Base-by-base conservation (phyloP, 768 basidiomycete genomes). In the Pleurotus giganteus region DNA sequence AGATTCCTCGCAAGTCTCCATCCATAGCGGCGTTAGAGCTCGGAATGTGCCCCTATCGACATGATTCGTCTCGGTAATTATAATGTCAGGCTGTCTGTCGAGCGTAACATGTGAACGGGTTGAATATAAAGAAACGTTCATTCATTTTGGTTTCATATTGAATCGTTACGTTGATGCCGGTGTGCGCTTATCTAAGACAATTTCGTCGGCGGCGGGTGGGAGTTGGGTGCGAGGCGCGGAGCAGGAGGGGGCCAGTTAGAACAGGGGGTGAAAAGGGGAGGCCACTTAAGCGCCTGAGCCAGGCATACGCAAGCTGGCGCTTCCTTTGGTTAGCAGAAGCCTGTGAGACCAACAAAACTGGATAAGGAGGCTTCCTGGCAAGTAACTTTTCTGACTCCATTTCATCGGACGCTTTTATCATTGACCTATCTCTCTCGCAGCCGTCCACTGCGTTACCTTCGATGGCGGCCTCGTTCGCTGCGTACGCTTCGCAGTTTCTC, bases 401-500 rank as follows among this genome's bases (percentile, higher is more conserved):
- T 34, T n/a, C 13, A 13, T 26, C 5, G n/a, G 17, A 17, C 26
- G 32, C n/a, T 19, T 23, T 23, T 28, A 8, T 51, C 34, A 19
- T 37, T 37, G 34, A 51, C 46, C 46, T 47, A 27, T 21, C 8
- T 47, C 8, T n/a, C 34, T 23, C 31, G 34, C 49, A 51, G 49
- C 49, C 29, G 19, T 32, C 49, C 23, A 19, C 49, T n/a, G 49
- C 49, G 49, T 51, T 36, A 29, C 19, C 62, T 62, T 59, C 58
- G 54, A 76, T 76, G 75, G 80, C 85, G 46, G 80, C 86, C 60
- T 88, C 89, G 32, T 91, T 91, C 70, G 86, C 88, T 61, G 83
- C 83, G 47, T 91, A 88, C 74, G 89, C 89, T 47, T 91, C 89
- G 41, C 88, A 90, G 62, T 91, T 90, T 66, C 74, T 91, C 67